These are phyloP conservation scores for Polytrichum commune DNA, from an alignment of 225 moss, liverwort and hornwort genomes.

Conservation along the genomic window DNA sequence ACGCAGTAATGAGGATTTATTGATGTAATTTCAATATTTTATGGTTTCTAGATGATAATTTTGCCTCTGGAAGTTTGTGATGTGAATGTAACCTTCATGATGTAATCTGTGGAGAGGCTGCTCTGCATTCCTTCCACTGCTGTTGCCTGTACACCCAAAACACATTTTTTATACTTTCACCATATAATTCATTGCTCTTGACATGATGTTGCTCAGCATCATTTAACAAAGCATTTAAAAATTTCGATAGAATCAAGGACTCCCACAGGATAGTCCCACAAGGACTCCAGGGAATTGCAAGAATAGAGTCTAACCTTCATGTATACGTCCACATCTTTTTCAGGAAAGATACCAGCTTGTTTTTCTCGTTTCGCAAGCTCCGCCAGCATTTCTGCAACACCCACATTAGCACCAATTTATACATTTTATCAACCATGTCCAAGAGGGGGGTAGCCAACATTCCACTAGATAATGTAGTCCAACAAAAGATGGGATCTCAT, in stretches of 20 bases:
- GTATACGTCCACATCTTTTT: constrained; percentile 75
- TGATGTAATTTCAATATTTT: background rate
- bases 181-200: background rate
- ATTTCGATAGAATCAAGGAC: no score
- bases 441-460: no score
- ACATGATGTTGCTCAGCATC: no score
- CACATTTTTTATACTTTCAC: no score
- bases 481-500: no score
- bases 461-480: no score
- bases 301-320: constrained; percentile 57
- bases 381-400: constrained; percentile 54
- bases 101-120: constrained; percentile 72
- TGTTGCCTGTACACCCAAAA: constrained; percentile 36
- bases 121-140: constrained; percentile 60
- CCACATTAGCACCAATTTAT: no score
- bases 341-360: constrained; percentile 75
- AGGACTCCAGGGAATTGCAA: background rate
- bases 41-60: no score
- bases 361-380: constrained; percentile 76
- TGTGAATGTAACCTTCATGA: constrained; percentile 46
- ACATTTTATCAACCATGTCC: no score
- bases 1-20: background rate
- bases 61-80: no score
- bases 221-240: no score
- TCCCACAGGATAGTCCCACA: no score